A percentile compares a stretch with the other conserved stretches of the same genome.
These are phyloP conservation scores for Starmerella kuoi DNA, from an alignment of 805 yeast species.

Conservation along the genomic window DNA sequence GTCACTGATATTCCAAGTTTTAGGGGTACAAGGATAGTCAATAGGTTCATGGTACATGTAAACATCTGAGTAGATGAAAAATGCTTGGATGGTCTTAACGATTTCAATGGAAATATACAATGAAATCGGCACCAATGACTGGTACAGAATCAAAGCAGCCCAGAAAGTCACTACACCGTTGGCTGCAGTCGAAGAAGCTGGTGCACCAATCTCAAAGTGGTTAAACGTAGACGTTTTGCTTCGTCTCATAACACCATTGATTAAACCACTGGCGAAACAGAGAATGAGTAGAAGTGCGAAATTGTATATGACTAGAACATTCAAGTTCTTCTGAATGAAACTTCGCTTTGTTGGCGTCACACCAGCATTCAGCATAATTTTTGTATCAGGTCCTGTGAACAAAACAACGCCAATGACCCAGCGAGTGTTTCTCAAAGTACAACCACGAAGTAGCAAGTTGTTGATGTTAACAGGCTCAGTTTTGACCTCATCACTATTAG, in stretches of 20 bases:
- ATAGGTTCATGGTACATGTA: conserved; percentile 56
- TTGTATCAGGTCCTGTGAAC: conserved; percentile 65
- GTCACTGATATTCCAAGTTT: conserved; percentile 75
- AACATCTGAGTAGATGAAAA: conserved; percentile 58
- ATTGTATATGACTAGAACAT: conserved; percentile 53
- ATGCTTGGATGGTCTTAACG: conserved; percentile 68
- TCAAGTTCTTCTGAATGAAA: conserved; percentile 55
- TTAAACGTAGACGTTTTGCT: conserved; percentile 35
- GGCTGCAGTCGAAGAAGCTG: conserved; percentile 38
- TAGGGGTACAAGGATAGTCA: conserved; percentile 72
- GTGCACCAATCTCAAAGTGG: conserved; percentile 51
- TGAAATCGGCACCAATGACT: conserved; percentile 69
- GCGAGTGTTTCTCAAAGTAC: conserved; percentile 58
- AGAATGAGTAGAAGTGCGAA: conserved; percentile 50
- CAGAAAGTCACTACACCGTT: conserved; percentile 62
- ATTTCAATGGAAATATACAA: conserved; percentile 69
- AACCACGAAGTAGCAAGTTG: conserved; percentile 61
- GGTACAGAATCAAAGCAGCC: conserved; percentile 63
- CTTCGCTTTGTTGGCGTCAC: conserved; percentile 66
- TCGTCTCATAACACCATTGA: conserved; percentile 55
- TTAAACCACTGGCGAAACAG: conserved; percentile 58
- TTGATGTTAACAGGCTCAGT: conserved; percentile 51
- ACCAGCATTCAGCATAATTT: conserved; percentile 72
- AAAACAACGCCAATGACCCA: conserved; percentile 66
- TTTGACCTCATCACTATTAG: conserved; percentile 3